phyloP scores from a whole-genome alignment of 352 stramenopile species.

The Pythium sp. region DNA sequence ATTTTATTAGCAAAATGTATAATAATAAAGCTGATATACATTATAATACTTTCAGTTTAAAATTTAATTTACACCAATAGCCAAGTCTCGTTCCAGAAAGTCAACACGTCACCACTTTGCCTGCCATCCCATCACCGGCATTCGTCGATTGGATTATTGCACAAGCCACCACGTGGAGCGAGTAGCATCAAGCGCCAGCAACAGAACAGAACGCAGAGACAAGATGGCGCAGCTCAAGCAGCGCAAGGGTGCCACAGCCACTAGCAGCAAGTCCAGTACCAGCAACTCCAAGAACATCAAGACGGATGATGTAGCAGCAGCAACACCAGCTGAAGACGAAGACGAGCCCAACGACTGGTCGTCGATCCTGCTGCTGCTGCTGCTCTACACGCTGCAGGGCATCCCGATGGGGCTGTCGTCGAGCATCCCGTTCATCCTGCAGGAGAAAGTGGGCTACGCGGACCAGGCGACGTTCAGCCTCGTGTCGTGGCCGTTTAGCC shows the following conservation, averaged over 20 bases:
- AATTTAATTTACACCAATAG: not conserved
- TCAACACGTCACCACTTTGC: conserved; percentile 8
- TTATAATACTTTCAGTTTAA: not conserved
- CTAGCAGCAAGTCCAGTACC: not conserved
- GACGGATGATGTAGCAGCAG: not conserved
- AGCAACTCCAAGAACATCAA: not conserved
- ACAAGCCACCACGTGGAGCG: conserved; percentile 5
- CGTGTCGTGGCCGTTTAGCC: conserved; percentile 97
- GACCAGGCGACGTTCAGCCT: conserved; percentile 98
- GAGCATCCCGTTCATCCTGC: conserved; percentile 97
- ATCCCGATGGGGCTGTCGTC: conserved; percentile 98
- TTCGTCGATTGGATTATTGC: conserved; percentile 6
- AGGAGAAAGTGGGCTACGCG: conserved; percentile 96
- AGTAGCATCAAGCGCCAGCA: not conserved
- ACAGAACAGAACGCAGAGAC: too few relatives aligned
- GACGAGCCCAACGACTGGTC: conserved; percentile 58
- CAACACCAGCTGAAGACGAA: conserved; percentile 9
- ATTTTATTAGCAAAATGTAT: not conserved
- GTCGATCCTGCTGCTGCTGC: conserved; percentile 91
- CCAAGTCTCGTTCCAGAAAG: not conserved
- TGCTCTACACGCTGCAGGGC: conserved; percentile 98
- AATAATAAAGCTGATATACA: not conserved
- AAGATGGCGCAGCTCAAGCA: conserved; percentile 31
- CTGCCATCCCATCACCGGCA: conserved; percentile 12
- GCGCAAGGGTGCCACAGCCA: conserved; percentile 23